Evolutionary conservation across 228 moss, liverwort and hornwort genomes (phyloP).

Genomic region (Sphagnum fallax): DNA sequence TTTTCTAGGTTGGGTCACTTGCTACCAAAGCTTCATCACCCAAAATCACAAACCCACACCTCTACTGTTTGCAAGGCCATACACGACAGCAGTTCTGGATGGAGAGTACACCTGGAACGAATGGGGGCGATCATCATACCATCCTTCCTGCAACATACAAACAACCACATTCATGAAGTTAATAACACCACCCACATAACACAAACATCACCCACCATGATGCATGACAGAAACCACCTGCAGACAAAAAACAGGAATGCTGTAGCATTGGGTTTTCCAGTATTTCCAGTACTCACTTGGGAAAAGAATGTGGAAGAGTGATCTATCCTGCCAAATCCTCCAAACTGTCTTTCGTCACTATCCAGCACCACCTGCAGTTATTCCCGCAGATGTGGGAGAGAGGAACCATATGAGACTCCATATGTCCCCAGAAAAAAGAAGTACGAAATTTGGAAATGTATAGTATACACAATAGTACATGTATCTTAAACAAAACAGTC

Average conservation of each 20-base stretch:
- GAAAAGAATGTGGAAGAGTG: background rate
- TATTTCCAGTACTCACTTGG: background rate
- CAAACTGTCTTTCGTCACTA: slow-evolving; percentile 4
- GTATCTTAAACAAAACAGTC: no score
- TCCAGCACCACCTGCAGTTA: slow-evolving; percentile 4
- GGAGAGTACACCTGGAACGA: slow-evolving; percentile 8
- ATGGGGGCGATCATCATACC: slow-evolving; percentile 10
- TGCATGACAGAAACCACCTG: no score
- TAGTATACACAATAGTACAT: no score
- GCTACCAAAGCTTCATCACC: no score
- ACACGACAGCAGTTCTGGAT: slow-evolving; percentile 5
- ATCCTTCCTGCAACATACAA: slow-evolving; percentile 3
- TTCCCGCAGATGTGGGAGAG: no score
- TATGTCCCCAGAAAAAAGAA: background rate
- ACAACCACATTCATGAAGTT: background rate
- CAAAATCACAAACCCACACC: background rate
- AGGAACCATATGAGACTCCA: background rate
- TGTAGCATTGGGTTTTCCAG: no score
- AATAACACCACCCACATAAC: no score
- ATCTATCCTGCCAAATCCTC: slow-evolving; percentile 8
- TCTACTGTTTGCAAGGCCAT: background rate
- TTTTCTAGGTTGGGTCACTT: no score
- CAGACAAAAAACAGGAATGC: no score
- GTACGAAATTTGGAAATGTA: no score
- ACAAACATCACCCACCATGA: no score